Base-by-base conservation (phyloP, 129 eudicot genomes). In the Pittosporum tobira region DNA sequence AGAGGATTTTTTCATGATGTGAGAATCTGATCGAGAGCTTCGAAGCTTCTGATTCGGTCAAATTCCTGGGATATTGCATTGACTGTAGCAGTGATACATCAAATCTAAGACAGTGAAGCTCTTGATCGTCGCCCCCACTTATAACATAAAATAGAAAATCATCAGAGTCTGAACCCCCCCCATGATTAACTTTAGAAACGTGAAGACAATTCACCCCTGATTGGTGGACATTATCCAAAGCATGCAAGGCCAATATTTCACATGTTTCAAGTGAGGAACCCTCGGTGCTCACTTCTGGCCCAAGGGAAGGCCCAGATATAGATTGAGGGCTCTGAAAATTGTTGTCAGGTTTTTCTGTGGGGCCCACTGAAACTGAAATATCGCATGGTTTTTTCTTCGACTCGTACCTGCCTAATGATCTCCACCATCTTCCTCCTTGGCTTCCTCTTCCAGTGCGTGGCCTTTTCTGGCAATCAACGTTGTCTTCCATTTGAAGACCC, bases 361-460 rank as follows among this genome's bases (percentile, higher is more conserved):
- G 48, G 46, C 51, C 59, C 34, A 24, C 20, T 65, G 66, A 54
- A 14, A 30, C 50, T 20, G 65, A 74, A 57, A 21, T 60, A 45
- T 21, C 64, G 19, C 49, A 29, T 14, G 68, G 59, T 59, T 70
- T 79, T 52, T 77, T 66, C 60, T 59, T 71, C 12, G 69, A 30
- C 15, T 29, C 61, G n/a, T 48, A 38, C 42, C 56, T 64, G 61
- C 68, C 82, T 26, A 75, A 30, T 48, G 88, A 73, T 77, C 85
- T 71, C 94, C 98, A 72, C 83, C 81, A 71, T 45, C 98, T 81
- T 61, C 98, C 98, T 57, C 98, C 98, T 73, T 91, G 98, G 81
- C 98, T 91, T 77, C 98, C 98, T 79, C 98, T 79, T 28, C 98
- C 98, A 52, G 98, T 86, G 19, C 88, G 90, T 27, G 98, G 98